Evolutionary conservation across 768 basidiomycete genomes (phyloP), one percentile per base, ranked within the genome.

Genomic region (Trametes cinnabarina): DNA sequence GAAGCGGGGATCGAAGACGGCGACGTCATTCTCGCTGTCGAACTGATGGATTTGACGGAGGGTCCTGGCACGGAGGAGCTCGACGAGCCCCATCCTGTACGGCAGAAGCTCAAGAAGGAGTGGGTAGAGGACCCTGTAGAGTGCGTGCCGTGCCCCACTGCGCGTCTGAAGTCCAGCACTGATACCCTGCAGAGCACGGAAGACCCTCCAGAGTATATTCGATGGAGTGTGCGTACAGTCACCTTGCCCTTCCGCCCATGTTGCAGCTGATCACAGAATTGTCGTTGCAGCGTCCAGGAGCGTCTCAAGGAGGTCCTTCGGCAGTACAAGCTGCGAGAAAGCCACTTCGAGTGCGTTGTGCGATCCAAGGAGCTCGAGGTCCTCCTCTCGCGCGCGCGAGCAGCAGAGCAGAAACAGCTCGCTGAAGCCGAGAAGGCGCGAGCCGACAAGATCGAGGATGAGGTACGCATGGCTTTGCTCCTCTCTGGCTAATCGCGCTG

Each of bases 301-400:
- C 85, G 92, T 47, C 78, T 94, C 71, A 94, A 92, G 68, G 89
- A 92, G 64, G 82, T 94, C 34, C 82, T 94, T 42, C 84, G 86
- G 23, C 92, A 93, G 68, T 94, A 94, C 68, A 88, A 94, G 67
- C 83, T 93, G 55, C 87, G 92, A 58, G 92, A 94, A 75, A 86
- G 85, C 69, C 92, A 94, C 77, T 94, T 94, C 65, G 92, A 94
- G 74, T 92, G 90, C 62, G 88, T 94, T 26, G 87, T 94, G 55
- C 88, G 92, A 40, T 94, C 92, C 41, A 94, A 94, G 73, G 92
- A 94, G 72, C 81, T 94, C 22, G 92, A 94, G 69, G 89, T 94
- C 15, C 74, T 94, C 19, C 78, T 94, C 15, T 92, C 92, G 47
- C 84, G 91, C 30, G 92, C 92, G 41, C 86, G 92, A 70, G 87